Percentiles rank a stretch among this genome's conserved stretches.
Evolutionary conservation across 768 basidiomycete species (phyloP).

Genomic region (Mycena olivaceomarginata): DNA sequence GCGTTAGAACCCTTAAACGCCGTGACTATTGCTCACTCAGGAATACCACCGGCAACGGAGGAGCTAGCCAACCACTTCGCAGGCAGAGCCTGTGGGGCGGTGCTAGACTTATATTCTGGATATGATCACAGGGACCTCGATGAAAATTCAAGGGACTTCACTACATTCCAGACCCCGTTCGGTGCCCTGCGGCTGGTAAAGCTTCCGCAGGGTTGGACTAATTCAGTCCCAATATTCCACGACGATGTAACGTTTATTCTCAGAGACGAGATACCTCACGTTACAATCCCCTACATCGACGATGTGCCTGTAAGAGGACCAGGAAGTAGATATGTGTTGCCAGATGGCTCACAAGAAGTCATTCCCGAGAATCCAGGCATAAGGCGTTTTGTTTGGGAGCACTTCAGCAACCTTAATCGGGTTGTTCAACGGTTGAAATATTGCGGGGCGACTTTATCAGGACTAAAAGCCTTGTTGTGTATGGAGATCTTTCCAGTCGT

Average conservation of each 20-base stretch:
- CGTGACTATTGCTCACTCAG: not conserved
- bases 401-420: too few species aligned
- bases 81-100: too few species aligned
- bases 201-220: not conserved
- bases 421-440: not conserved
- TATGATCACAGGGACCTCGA: too few species aligned
- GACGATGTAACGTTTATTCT: conserved; percentile 1
- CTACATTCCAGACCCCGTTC: not conserved
- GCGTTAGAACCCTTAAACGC: not conserved
- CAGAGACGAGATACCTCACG: not conserved
- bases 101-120: too few species aligned
- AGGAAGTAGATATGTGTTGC: not conserved
- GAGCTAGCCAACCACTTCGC: not conserved
- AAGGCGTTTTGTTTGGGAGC: too few species aligned
- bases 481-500: too few species aligned
- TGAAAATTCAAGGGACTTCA: not conserved
- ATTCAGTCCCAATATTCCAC: conserved; percentile 1
- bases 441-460: not conserved
- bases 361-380: not conserved
- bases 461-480: too few species aligned
- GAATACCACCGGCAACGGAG: not conserved
- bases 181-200: not conserved
- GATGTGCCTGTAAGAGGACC: not conserved
- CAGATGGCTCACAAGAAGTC: not conserved
- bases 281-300: not conserved